Evolutionary conservation across 805 yeast genomes (phyloP).

Genomic region (Pachysolen tannophilus): DNA sequence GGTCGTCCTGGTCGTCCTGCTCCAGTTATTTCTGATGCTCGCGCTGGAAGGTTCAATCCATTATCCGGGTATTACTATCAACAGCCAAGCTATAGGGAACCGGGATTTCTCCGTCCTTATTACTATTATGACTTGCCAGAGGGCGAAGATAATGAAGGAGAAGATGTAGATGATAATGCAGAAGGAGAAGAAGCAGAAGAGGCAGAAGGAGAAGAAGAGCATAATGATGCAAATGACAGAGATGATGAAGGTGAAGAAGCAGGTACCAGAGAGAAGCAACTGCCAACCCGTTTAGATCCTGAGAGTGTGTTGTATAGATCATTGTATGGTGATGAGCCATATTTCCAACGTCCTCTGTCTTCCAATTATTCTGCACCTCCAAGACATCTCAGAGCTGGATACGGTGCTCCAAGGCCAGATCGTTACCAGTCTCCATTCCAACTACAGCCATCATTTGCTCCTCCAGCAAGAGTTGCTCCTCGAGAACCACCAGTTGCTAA

Average conservation of each 20-base stretch:
- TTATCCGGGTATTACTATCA: too few relatives aligned
- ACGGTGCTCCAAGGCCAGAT: background rate
- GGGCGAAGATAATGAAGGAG: too few relatives aligned
- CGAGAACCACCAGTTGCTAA: too few relatives aligned
- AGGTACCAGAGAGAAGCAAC: background rate
- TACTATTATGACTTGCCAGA: conserved; percentile 2
- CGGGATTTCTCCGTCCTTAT: conserved; percentile 3
- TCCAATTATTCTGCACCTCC: background rate
- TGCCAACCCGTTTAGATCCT: background rate
- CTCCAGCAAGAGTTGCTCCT: too few relatives aligned
- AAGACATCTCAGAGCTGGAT: too few relatives aligned
- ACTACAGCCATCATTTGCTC: background rate
- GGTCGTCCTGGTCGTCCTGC: too few relatives aligned
- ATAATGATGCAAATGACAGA: background rate
- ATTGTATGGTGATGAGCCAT: conserved; percentile 9
- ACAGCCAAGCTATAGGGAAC: background rate
- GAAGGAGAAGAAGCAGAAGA: too few relatives aligned
- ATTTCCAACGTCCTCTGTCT: too few relatives aligned
- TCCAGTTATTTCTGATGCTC: too few relatives aligned
- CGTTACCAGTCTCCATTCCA: background rate
- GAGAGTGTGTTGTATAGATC: conserved; percentile 7
- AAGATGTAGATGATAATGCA: too few relatives aligned
- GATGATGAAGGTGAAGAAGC: conserved; percentile 4
- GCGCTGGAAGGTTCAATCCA: too few relatives aligned
- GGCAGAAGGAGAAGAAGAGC: background rate